Evolutionary conservation across 169 alveolate genomes (phyloP), one percentile per base, ranked within the genome.

Genomic region (Plasmodium gaboni): DNA sequence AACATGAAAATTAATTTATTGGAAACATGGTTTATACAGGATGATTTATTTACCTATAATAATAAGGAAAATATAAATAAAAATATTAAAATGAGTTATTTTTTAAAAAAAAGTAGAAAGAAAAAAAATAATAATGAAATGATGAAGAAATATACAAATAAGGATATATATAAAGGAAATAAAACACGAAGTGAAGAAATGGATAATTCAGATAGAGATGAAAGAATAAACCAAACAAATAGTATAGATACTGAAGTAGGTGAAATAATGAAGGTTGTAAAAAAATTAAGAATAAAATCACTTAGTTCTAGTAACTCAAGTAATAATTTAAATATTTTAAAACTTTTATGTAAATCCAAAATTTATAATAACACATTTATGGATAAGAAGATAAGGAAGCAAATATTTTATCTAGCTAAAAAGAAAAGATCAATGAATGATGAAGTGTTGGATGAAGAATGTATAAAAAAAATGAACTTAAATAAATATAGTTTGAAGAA

Each of bases 1-100:
- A 78, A 51, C 38, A 78, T 78, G 70, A 24, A 46, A 32, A 42
- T 78, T 51, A 78, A 24, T 44, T 13, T 22, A 28, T 50, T 78
- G 15, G 89, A 78, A 64, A 42, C 46, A 6, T 78, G 89, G 89
- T 19, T 78, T 51, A 78, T 78, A 57, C 89, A 78, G 26, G 89
- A 78, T 15, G 89, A 78, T 65, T 69, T 78, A 59, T 22, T 67
- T 17, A 65, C 12, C 4, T 19, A 50, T 17, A 32, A 51, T 5
- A 19, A 24, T 65, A 42, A 22, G 22, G 65, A 65, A 12, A 15
- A 55, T 15, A 55, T 5, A 12, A 38, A 64, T 13, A 24, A 24
- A 51, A 65, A 65, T 50, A 26, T 63, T 13, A 46, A 57, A 22
- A 57, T 63, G 71, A 78, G 76, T 44, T 78, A 68, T 22, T 65